A percentile compares a stretch with the other conserved stretches of the same genome.
Conservation (phyloP, 352 stramenopile species). For the Discostella stelligera region DNA sequence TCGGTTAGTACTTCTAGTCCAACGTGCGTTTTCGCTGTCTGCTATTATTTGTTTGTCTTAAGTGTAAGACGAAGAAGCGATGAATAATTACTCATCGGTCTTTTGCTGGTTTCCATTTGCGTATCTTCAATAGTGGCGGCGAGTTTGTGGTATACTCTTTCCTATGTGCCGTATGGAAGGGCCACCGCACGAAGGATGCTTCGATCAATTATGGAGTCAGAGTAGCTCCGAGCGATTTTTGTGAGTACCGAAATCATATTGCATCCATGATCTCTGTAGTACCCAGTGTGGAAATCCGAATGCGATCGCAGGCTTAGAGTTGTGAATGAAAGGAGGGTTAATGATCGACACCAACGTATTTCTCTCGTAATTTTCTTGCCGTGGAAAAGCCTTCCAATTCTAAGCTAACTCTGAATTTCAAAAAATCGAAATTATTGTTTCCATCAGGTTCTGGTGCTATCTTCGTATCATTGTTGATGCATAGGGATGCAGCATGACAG, state of each 20-base stretch:
- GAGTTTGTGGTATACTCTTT: constrained; percentile 80
- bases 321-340: not conserved
- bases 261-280: not conserved
- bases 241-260: not conserved
- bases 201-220: constrained; percentile 1
- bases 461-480: not conserved
- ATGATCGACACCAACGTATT: not conserved
- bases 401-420: not conserved
- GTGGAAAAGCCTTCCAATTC: not conserved
- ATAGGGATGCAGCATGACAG: not conserved
- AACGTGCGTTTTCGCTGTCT: constrained; percentile 18
- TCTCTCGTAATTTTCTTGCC: not conserved
- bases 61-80: constrained; percentile 1
- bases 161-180: constrained; percentile 80
- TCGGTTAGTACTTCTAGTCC: constrained; percentile 32
- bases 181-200: constrained; percentile 55
- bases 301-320: not conserved
- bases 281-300: not conserved
- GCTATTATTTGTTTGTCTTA: not conserved
- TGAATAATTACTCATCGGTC: not conserved
- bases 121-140: constrained; percentile 46
- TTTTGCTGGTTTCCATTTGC: not conserved
- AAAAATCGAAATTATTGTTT: not conserved
- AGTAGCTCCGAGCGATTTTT: not conserved
- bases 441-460: not conserved